Evolutionary conservation across 2,329 filamentous ascomycete species (phyloP).

Genomic region (Fusarium continuum): DNA sequence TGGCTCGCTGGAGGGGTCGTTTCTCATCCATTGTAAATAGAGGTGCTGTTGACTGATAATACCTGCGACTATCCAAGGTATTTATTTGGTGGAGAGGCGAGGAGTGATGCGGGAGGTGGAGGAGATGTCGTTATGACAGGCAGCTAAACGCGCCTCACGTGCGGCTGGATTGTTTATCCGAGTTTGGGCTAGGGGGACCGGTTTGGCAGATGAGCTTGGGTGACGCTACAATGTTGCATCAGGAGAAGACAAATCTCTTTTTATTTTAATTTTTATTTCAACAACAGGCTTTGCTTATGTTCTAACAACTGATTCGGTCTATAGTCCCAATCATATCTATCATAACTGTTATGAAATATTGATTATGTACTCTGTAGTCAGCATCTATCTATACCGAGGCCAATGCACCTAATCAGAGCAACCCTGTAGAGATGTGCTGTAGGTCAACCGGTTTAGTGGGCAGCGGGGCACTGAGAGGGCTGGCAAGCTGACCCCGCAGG

Average conservation of each 20-base stretch:
- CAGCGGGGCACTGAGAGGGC: conserved; percentile 4
- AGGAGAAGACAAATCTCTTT: not conserved
- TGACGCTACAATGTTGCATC: not conserved
- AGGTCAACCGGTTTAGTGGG: conserved; percentile 16
- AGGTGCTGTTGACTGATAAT: not conserved
- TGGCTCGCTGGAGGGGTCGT: conserved; percentile 27
- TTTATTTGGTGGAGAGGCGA: conserved; percentile 7
- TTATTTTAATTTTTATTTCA: no score
- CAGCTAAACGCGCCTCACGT: conserved; percentile 21
- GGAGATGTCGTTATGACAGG: conserved; percentile 25
- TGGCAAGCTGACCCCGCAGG: conserved; percentile 14
- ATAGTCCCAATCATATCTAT: no score
- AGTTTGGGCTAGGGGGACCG: conserved; percentile 1
- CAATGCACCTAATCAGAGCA: not conserved
- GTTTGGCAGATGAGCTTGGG: conserved; percentile 10
- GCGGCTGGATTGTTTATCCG: conserved; percentile 36
- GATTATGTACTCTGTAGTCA: no score
- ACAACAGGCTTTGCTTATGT: no score
- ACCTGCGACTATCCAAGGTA: not conserved
- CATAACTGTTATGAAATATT: no score
- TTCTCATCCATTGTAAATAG: conserved; percentile 47
- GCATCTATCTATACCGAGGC: not conserved
- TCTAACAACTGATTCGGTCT: no score
- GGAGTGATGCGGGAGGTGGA: conserved; percentile 12
- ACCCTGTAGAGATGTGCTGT: conserved; percentile 2